Percentiles rank a stretch among this genome's conserved stretches.
Evolutionary conservation across 2,329 filamentous ascomycete species (phyloP).

Genomic region (Ophioceras dolichostomum): DNA sequence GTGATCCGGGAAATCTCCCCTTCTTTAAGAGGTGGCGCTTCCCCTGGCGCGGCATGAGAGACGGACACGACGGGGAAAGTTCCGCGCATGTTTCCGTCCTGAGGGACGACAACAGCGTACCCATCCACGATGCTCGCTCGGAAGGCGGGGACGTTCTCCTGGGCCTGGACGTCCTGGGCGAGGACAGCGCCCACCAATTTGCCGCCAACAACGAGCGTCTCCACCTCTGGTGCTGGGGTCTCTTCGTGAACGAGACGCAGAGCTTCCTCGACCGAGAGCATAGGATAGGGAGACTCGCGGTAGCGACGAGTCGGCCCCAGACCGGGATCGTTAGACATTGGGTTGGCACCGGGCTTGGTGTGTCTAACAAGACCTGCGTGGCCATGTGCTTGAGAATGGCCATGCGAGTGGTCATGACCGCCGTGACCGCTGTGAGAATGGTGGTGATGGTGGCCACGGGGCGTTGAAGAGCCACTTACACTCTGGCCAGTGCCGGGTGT

Average conservation of each 20-base stretch:
- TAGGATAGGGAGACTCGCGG: slow-evolving; percentile 80
- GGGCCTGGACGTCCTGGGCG: slow-evolving; percentile 68
- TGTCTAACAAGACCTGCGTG: slow-evolving; percentile 57
- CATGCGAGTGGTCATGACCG: slow-evolving; percentile 41
- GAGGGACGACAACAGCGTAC: slow-evolving; percentile 67
- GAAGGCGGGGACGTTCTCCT: slow-evolving; percentile 82
- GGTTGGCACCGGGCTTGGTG: slow-evolving; percentile 45
- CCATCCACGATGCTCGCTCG: slow-evolving; percentile 94
- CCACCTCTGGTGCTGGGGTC: slow-evolving; percentile 49
- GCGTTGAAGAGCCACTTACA: slow-evolving; percentile 32
- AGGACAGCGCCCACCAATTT: slow-evolving; percentile 65
- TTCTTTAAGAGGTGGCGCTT: slow-evolving; percentile 49
- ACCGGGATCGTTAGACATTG: slow-evolving; percentile 46
- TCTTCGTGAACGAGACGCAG: slow-evolving; percentile 59
- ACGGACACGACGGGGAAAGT: slow-evolving; percentile 77
- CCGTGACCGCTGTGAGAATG: slow-evolving; percentile 33
- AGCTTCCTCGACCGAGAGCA: slow-evolving; percentile 78
- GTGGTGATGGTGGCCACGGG: slow-evolving; percentile 37
- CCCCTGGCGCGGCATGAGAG: slow-evolving; percentile 70
- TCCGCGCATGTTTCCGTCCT: slow-evolving; percentile 56
- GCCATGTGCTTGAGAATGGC: slow-evolving; percentile 35
- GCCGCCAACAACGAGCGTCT: slow-evolving; percentile 48
- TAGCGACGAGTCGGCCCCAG: slow-evolving; percentile 58
- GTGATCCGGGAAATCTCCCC: slow-evolving; percentile 85
- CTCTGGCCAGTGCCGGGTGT: slow-evolving; percentile 21